Evolutionary conservation across 192 early-diverging fungal species (phyloP).

Genomic region (Chytriomyces sp.): DNA sequence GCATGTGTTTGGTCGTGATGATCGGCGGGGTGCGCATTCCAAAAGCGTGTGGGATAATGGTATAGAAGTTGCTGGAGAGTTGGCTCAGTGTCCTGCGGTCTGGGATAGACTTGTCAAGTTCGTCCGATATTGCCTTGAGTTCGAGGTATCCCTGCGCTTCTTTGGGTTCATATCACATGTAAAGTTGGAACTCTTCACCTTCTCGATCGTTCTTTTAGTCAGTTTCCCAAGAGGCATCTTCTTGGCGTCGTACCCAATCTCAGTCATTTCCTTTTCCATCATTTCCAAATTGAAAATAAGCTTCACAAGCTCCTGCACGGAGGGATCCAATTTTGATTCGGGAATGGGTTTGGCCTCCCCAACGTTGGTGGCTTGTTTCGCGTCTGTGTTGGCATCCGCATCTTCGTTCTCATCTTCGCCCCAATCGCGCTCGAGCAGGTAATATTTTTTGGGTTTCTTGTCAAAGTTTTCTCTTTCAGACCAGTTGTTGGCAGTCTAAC

Average conservation of each 20-base stretch:
- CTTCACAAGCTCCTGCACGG: conserved; percentile 60
- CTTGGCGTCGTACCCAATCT: conserved; percentile 72
- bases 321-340: conserved; percentile 47
- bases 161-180: background rate
- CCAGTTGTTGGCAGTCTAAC: conserved; percentile 72
- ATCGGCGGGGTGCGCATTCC: conserved; percentile 48
- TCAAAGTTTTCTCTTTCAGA: conserved; percentile 56
- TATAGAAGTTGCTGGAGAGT: conserved; percentile 47
- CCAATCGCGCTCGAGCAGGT: conserved; percentile 67
- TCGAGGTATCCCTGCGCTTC: conserved; percentile 49
- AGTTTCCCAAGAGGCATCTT: conserved; percentile 81
- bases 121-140: conserved; percentile 59
- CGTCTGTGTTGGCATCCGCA: background rate
- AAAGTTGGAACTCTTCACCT: conserved; percentile 22
- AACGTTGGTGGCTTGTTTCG: conserved; percentile 8
- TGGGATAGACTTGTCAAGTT: conserved; percentile 24
- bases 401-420: conserved; percentile 57
- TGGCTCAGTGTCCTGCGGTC: background rate
- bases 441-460: conserved; percentile 59
- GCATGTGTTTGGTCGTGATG: conserved; percentile 45
- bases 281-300: conserved; percentile 69
- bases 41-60: conserved; percentile 74
- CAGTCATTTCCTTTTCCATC: conserved; percentile 61
- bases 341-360: conserved; percentile 30
- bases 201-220: conserved; percentile 60